A percentile compares a stretch with the other conserved stretches of the same genome.
Conservation (phyloP, 208 protist species). For the Leishmania tarentolae region DNA sequence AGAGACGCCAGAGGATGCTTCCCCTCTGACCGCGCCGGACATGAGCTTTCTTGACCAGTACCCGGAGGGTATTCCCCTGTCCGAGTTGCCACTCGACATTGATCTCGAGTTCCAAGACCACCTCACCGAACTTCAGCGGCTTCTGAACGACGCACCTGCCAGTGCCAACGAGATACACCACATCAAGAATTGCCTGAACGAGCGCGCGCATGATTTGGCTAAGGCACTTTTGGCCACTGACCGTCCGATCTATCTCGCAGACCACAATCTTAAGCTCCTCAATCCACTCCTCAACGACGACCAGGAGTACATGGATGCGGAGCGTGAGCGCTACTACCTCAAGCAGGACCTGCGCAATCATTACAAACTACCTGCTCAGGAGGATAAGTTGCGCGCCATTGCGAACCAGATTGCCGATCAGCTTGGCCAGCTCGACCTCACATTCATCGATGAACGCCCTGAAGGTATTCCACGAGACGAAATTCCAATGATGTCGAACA, state of each 20-base stretch:
- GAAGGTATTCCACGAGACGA: constrained; percentile 55
- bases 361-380: constrained; percentile 42
- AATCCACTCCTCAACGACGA: constrained; percentile 58
- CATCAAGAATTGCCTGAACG: constrained; percentile 41
- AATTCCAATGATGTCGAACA: constrained; percentile 33
- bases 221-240: constrained; percentile 43
- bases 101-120: constrained; percentile 45
- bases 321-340: constrained; percentile 46
- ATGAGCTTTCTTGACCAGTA: constrained; percentile 47
- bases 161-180: constrained; percentile 36
- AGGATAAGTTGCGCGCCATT: constrained; percentile 42
- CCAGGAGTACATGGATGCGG: constrained; percentile 45
- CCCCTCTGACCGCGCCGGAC: constrained; percentile 43
- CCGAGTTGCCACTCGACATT: constrained; percentile 45
- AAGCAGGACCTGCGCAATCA: constrained; percentile 59
- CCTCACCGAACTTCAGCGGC: constrained; percentile 19
- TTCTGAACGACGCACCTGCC: constrained; percentile 37
- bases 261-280: constrained; percentile 44
- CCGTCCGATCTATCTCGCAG: constrained; percentile 43
- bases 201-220: constrained; percentile 48
- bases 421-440: constrained; percentile 10
- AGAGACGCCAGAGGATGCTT: constrained; percentile 45
- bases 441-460: constrained; percentile 40
- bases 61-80: constrained; percentile 38
- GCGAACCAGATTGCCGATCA: constrained; percentile 28